These are phyloP conservation scores for Phytomonas sp. DNA, from an alignment of 208 protist species.

Conservation along the genomic window DNA sequence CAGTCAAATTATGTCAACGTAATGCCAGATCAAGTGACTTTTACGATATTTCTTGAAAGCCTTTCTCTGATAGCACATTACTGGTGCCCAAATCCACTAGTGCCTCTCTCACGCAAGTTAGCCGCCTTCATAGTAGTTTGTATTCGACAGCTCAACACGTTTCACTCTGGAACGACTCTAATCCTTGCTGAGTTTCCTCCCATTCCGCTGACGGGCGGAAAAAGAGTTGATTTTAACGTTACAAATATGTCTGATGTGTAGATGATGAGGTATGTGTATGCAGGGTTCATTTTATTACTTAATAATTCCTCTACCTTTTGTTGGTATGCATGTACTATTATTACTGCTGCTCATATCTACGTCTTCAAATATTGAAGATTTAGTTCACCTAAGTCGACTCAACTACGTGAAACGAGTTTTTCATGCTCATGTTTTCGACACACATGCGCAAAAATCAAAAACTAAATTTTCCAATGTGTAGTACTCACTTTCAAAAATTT, in stretches of 20 bases:
- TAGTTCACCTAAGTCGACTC: background rate
- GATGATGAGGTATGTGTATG: background rate
- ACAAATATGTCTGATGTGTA: background rate
- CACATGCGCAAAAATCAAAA: background rate
- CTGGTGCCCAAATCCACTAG: slow-evolving; percentile 79
- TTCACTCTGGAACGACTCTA: slow-evolving; percentile 49
- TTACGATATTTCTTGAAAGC: slow-evolving; percentile 64
- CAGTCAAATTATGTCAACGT: slow-evolving; percentile 14
- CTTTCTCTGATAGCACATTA: slow-evolving; percentile 40
- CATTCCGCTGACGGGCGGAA: slow-evolving; percentile 40
- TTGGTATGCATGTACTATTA: slow-evolving; percentile 3
- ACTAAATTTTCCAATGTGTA: background rate
- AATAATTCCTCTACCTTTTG: background rate
- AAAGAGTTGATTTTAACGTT: slow-evolving; percentile 31
- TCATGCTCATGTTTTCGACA: background rate
- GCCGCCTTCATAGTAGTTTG: slow-evolving; percentile 54
- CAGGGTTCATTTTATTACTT: slow-evolving; percentile 1
- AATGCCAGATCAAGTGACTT: slow-evolving; percentile 43
- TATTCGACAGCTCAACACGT: slow-evolving; percentile 44
- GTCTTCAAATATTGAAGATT: background rate
- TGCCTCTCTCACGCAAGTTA: slow-evolving; percentile 52
- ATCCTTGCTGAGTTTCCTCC: slow-evolving; percentile 42
- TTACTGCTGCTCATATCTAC: slow-evolving; percentile 5
- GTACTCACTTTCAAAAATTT: background rate
- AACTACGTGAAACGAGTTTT: background rate